A percentile compares a stretch with the other conserved stretches of the same genome.
Evolutionary conservation across 805 yeast species (phyloP).

Genomic region (Yarrowia divulgata): DNA sequence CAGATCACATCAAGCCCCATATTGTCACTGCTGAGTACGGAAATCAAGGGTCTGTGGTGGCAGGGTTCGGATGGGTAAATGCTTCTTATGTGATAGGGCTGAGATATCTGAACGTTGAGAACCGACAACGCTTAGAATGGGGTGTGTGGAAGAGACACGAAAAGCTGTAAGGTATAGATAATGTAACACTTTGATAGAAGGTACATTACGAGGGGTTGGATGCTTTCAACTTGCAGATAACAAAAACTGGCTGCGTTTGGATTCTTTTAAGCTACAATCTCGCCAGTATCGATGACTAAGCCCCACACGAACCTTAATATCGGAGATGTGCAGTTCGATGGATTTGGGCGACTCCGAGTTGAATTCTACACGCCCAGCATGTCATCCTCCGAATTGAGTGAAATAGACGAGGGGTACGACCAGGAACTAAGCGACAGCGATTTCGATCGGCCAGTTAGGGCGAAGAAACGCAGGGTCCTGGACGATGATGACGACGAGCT

Average conservation of each 20-base stretch:
- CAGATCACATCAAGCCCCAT: constrained; percentile 82
- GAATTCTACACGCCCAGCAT: neutral
- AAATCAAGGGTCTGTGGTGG: constrained; percentile 92
- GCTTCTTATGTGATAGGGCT: constrained; percentile 81
- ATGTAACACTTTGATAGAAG: too few species aligned
- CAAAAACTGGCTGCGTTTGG: too few species aligned
- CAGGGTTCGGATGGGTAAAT: constrained; percentile 99
- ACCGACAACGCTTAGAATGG: constrained; percentile 47
- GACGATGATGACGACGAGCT: constrained; percentile 8
- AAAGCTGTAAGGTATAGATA: neutral
- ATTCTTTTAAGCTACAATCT: too few species aligned
- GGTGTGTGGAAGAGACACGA: constrained; percentile 29
- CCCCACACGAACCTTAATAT: constrained; percentile 55
- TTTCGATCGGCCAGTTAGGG: constrained; percentile 20
- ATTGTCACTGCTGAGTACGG: constrained; percentile 96
- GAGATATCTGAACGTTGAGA: constrained; percentile 67
- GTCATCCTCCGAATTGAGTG: constrained; percentile 36
- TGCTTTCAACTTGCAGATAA: too few species aligned
- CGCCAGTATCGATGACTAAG: neutral
- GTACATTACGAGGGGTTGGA: neutral
- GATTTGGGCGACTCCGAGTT: neutral
- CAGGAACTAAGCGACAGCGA: constrained; percentile 20
- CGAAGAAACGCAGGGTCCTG: constrained; percentile 8
- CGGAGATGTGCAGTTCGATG: neutral
- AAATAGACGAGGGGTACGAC: constrained; percentile 34